Base-by-base conservation (phyloP, 257 asterid species). In the Nemophila menziesii region DNA sequence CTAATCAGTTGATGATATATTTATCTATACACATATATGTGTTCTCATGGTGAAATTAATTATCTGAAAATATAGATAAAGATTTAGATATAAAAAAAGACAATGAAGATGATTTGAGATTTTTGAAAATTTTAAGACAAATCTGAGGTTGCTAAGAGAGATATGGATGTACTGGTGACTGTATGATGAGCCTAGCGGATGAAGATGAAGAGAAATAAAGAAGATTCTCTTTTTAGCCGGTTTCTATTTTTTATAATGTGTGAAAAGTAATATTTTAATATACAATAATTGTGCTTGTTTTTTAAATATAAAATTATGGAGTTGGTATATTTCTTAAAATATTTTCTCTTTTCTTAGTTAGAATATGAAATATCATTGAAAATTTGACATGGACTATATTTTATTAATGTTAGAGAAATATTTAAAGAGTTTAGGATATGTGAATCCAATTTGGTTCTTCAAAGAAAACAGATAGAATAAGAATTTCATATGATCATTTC, bases 121-220 rank as follows among this genome's bases (percentile, higher is more conserved):
- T 20, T 36, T 33, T 22, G 24, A 20, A 11, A 15, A 1, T 33
- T 33, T 11, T 20, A 22, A 41, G 20, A 33, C 54, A 44, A 62
- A 62, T 62, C 46, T 49, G 50, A 55, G 46, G 54, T 48, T 38
- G 23, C 49, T 7, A 17, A 34, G n/a, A 26, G 44, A 20, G 48
- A 15, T 14, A 20, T 20, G 33, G 11, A n/a, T 16, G 56, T 21
- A n/a, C 16, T 47, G 33, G 55, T 39, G 45, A 39, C 39, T 33
- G 27, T 22, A n/a, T n/a, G 19, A 29, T 24, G 29, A 12, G 36
- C n/a, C 13, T 22, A 26, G 50, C 34, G 24, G n/a, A n/a, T n/a
- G 20, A 18, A 41, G 40, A 40, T 40, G 45, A 40, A 40, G 45
- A 40, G 19, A 23, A 16, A 16, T 24, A 44, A 49, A 44, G 26